These are phyloP conservation scores for Carpinus fangiana DNA, from an alignment of 306 rosid species.

Conservation along the genomic window DNA sequence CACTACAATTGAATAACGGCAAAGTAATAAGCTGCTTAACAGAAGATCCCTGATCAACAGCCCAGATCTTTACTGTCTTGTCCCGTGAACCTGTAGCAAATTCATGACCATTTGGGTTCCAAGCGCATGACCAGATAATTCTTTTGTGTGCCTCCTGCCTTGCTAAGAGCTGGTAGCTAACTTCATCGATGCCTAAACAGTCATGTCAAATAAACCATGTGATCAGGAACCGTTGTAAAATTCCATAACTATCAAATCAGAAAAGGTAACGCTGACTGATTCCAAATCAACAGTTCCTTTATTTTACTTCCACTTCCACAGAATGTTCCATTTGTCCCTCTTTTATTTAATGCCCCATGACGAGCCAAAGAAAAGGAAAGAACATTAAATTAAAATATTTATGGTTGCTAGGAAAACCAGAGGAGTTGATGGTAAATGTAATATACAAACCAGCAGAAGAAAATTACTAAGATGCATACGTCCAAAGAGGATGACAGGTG, in stretches of 20 bases:
- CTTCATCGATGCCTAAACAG: slow-evolving; percentile 55
- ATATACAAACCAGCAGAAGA: not conserved
- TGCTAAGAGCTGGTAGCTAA: slow-evolving; percentile 53
- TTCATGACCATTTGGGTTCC: slow-evolving; percentile 88
- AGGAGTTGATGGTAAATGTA: not conserved
- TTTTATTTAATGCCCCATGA: not conserved
- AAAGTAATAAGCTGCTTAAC: slow-evolving; percentile 56
- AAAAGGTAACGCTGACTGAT: not conserved
- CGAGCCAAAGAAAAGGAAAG: not conserved
- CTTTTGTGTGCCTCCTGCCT: slow-evolving; percentile 95
- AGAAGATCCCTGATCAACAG: slow-evolving; percentile 42
- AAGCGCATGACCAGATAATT: slow-evolving; percentile 93
- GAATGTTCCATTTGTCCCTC: not conserved
- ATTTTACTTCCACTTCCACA: not conserved
- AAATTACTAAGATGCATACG: not conserved
- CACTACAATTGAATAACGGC: slow-evolving; percentile 66
- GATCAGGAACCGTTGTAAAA: slow-evolving; percentile 17
- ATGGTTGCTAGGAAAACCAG: not conserved
- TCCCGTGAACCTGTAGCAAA: slow-evolving; percentile 95
- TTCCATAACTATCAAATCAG: not conserved
- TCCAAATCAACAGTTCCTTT: not conserved
- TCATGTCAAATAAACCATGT: slow-evolving; percentile 21
- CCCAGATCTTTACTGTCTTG: slow-evolving; percentile 86
- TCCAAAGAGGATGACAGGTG: not conserved
- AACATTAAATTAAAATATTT: not conserved